Base-by-base conservation (phyloP, 1,284 basidiomycete genomes). In the Cryptococcus neoformans region DNA sequence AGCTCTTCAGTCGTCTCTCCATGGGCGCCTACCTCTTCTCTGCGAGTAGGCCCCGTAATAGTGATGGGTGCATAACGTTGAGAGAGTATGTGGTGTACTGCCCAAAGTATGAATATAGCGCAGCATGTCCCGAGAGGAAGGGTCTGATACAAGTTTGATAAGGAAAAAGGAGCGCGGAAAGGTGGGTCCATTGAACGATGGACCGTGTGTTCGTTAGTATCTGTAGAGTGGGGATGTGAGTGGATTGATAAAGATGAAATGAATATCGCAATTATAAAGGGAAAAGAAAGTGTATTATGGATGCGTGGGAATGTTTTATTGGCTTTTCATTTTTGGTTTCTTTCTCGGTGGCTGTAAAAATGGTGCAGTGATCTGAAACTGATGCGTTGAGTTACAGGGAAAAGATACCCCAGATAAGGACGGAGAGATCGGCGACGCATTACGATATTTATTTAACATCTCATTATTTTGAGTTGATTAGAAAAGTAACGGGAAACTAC, bases 1-100 rank as follows among this genome's bases (percentile, higher is more conserved):
- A 63, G 53, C 44, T 62, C 44, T 28, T 47, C 52, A 14, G 58
- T 50, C 16, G 54, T 59, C 34, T 59, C 55, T 5, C 57, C 53
- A 42, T 39, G 16, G n/a, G 55, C 54, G 28, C 36, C 41, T n/a
- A 57, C 36, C 14, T 34, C 40, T 11, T n/a, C 50, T 5, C 52
- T 41, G 17, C 17, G 28, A 14, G 35, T 12, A 3, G 61, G 56
- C n/a, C 14, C 51, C 16, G 51, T 54, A 16, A 62, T 11, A 10
- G 44, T 54, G 51, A 62, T 57, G 37, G 17, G 34, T 10, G 48
- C 48, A 12, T 41, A 54, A 41, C 53, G 59, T 28, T 44, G 49
- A 6, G 9, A 45, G 21, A 55, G 38, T 8, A 60, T 44, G 35
- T 45, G 34, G 6, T 51, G 17, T 6, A 44, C n/a, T 14, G 42